Percentiles rank a stretch among this genome's conserved stretches.
phyloP scores from a whole-genome alignment of 495 filamentous ascomycete species.

The Penicillium angulare region DNA sequence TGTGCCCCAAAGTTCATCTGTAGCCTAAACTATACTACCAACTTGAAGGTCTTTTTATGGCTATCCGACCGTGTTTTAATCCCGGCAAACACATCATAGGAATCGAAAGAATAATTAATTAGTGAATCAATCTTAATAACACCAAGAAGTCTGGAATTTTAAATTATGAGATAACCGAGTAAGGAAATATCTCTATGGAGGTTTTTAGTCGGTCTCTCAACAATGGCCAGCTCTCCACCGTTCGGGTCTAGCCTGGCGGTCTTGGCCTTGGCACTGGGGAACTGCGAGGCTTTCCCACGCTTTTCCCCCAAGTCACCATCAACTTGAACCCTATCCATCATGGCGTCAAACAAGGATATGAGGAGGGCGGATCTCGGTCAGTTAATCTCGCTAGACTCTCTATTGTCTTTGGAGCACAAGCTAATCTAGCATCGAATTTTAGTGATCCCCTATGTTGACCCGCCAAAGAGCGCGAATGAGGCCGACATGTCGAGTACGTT shows the following conservation, averaged over 20 bases:
- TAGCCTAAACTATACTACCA: too few relatives aligned
- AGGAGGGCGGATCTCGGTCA: constrained; percentile 79
- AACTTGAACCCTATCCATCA: constrained; percentile 24
- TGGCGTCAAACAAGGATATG: constrained; percentile 84
- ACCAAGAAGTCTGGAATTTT: not conserved
- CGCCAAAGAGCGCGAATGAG: constrained; percentile 53
- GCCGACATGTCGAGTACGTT: constrained; percentile 53
- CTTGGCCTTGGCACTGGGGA: constrained; percentile 10
- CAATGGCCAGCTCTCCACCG: not conserved
- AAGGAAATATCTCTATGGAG: too few relatives aligned
- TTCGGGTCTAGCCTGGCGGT: constrained; percentile 1
- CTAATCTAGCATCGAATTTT: constrained; percentile 14
- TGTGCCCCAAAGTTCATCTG: too few relatives aligned
- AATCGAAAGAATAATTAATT: too few relatives aligned
- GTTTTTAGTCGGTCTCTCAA: too few relatives aligned
- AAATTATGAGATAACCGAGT: not conserved
- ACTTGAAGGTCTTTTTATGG: too few relatives aligned
- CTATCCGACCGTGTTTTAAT: too few relatives aligned
- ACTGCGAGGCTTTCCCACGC: constrained; percentile 7
- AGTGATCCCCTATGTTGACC: constrained; percentile 65
- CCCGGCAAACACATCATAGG: too few relatives aligned
- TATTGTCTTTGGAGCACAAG: not conserved
- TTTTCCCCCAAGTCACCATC: constrained; percentile 2
- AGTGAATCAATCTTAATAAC: too few relatives aligned
- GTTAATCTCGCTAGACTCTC: constrained; percentile 12